Evolutionary conservation across 208 protist species (phyloP), one percentile per base, ranked within the genome.

Genomic region (Polymyxa betae): DNA sequence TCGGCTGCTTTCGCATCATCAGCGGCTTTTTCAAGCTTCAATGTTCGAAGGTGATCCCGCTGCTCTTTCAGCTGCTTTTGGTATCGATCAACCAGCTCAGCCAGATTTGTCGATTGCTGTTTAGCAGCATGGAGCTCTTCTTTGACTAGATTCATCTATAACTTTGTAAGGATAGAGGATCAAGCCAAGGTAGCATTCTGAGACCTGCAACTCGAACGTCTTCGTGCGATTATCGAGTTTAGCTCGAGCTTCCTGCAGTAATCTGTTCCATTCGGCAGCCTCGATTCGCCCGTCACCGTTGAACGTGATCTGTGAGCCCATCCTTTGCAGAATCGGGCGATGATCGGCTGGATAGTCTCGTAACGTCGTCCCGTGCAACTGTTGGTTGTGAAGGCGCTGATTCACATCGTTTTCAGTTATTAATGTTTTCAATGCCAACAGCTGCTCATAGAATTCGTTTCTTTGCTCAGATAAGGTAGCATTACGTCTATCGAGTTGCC

Each of bases 261-360:
- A 43, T 43, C 72, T 5, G n/a, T 82, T 82, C 72, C 72, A 82
- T 82, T 82, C 72, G 72, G 72, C 72, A 5, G 72, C 72, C n/a
- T 82, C 72, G 12, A 82, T 12, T 35, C 72, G 5, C 10, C 72
- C 72, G 72, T 82, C 72, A n/a, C 72, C 72, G 72, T 82, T n/a
- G 72, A 82, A 82, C 72, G 35, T 20, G 5, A 82, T 82, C 72
- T 43, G 72, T 12, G 72, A 82, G 5, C 72, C 72, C 40, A 45
- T 82, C 16, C 72, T 5, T n/a, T 82, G 5, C n/a, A 82, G 72
- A 20, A 45, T 43, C 12, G 72, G 72, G n/a, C 40, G n/a, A 43
- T 82, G 40, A 43, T 82, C 72, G 5, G 72, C 72, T n/a, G 16
- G 72, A 43, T 82, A 82, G 12, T 35, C 40, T 12, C 12, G 35